Percentiles rank a stretch among this genome's conserved stretches.
Conservation (phyloP, 2,329 filamentous ascomycete species). For the Fusarium sp. region DNA sequence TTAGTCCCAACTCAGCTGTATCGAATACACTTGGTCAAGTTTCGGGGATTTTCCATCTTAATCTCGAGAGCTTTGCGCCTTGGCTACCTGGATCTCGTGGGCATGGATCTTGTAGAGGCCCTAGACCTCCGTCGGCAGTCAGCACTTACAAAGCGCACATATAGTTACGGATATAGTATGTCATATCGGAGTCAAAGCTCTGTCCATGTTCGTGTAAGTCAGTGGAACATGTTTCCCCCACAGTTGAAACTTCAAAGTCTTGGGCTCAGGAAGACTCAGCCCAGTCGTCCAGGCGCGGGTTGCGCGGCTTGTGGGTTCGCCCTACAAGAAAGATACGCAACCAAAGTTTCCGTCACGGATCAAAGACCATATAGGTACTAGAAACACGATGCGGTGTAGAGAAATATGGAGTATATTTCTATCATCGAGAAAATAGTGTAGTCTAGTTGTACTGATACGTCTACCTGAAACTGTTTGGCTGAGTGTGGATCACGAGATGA, state of each 20-base stretch:
- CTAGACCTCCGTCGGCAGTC: neutral
- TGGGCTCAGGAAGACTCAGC: neutral
- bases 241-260: neutral
- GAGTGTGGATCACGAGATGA: constrained; percentile 27
- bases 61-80: neutral
- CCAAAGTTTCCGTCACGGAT: constrained; percentile 1
- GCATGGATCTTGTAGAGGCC: neutral
- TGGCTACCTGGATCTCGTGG: neutral
- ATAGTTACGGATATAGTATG: neutral
- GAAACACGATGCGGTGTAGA: constrained; percentile 14
- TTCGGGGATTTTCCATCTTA: neutral
- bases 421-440: constrained; percentile 4
- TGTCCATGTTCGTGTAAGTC: neutral
- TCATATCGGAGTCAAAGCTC: neutral
- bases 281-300: neutral
- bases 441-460: constrained; percentile 21
- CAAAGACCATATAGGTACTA: constrained; percentile 6
- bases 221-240: neutral
- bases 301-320: neutral
- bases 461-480: constrained; percentile 36
- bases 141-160: neutral
- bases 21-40: neutral
- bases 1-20: neutral
- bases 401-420: constrained; percentile 24
- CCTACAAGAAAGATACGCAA: constrained; percentile 1